Evolutionary conservation across 1,284 basidiomycete genomes (phyloP).

Genomic region (Ganoderma sinense): DNA sequence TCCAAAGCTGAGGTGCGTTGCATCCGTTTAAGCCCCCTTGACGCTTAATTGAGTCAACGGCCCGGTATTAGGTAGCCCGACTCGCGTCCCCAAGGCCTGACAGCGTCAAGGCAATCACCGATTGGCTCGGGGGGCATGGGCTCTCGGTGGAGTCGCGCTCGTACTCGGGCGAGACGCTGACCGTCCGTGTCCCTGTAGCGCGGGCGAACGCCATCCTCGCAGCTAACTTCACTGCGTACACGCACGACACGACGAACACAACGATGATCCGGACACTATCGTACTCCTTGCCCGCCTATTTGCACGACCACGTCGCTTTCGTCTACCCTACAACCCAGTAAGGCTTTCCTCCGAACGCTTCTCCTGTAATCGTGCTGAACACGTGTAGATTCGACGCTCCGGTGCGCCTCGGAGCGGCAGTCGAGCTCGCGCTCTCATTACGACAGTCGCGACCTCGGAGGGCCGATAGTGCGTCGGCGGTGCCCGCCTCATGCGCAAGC

Average conservation of each 20-base stretch:
- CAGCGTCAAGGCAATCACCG: slow-evolving; percentile 42
- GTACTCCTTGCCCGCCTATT: slow-evolving; percentile 47
- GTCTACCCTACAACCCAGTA: slow-evolving; percentile 47
- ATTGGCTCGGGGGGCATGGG: slow-evolving; percentile 45
- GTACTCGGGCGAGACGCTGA: slow-evolving; percentile 38
- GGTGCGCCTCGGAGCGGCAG: not conserved
- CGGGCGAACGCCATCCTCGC: slow-evolving; percentile 47
- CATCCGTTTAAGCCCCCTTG: not conserved
- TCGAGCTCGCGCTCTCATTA: not conserved
- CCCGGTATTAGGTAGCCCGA: not conserved
- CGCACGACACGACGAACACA: slow-evolving; percentile 43
- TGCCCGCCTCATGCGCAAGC: slow-evolving; percentile 9
- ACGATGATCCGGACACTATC: slow-evolving; percentile 45
- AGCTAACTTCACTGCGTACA: slow-evolving; percentile 46
- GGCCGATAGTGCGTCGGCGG: not conserved
- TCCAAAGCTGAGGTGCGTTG: slow-evolving; percentile 36
- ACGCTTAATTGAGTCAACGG: not conserved
- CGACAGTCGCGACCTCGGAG: not conserved
- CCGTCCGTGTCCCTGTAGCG: slow-evolving; percentile 32
- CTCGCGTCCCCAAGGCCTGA: slow-evolving; percentile 38
- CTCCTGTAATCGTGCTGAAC: not conserved
- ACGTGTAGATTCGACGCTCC: not conserved
- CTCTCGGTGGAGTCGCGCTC: slow-evolving; percentile 39
- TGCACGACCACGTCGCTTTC: slow-evolving; percentile 45
- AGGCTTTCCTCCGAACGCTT: not conserved